These are phyloP conservation scores for Podaxis carcinomalis DNA, from an alignment of 768 basidiomycete genomes.

Conservation along the genomic window DNA sequence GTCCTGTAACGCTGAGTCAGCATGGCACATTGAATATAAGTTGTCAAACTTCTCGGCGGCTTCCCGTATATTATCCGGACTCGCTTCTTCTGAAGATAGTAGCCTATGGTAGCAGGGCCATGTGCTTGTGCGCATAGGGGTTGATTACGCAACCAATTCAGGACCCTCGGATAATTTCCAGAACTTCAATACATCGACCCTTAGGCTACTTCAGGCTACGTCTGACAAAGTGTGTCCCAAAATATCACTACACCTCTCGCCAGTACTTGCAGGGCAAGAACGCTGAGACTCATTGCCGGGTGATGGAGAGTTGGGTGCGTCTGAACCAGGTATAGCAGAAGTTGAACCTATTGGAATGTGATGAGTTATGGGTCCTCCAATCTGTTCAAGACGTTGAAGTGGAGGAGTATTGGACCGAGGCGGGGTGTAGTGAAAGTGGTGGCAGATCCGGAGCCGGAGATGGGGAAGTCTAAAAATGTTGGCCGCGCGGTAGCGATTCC, in stretches of 20 bases:
- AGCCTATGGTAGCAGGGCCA: background rate
- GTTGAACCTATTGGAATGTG: constrained; percentile 25
- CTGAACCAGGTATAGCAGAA: constrained; percentile 23
- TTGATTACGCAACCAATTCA: background rate
- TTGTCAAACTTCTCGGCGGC: background rate
- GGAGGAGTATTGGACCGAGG: background rate
- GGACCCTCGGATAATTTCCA: background rate
- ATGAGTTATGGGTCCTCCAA: constrained; percentile 14
- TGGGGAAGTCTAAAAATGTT: background rate
- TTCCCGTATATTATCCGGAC: constrained; percentile 19
- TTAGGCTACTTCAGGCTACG: constrained; percentile 15
- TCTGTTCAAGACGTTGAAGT: background rate
- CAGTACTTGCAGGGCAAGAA: background rate
- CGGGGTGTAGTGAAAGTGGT: background rate
- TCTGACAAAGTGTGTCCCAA: constrained; percentile 18
- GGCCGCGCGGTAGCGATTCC: background rate
- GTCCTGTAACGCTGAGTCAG: background rate
- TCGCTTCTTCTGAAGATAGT: background rate
- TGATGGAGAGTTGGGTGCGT: constrained; percentile 28
- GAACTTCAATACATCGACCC: background rate
- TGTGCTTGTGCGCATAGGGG: background rate
- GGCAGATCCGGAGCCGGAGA: background rate
- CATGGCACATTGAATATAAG: background rate
- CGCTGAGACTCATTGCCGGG: constrained; percentile 24
- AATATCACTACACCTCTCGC: background rate